These are phyloP conservation scores for Globisporangium heterothallicum DNA, from an alignment of 352 stramenopile genomes.

Conservation along the genomic window DNA sequence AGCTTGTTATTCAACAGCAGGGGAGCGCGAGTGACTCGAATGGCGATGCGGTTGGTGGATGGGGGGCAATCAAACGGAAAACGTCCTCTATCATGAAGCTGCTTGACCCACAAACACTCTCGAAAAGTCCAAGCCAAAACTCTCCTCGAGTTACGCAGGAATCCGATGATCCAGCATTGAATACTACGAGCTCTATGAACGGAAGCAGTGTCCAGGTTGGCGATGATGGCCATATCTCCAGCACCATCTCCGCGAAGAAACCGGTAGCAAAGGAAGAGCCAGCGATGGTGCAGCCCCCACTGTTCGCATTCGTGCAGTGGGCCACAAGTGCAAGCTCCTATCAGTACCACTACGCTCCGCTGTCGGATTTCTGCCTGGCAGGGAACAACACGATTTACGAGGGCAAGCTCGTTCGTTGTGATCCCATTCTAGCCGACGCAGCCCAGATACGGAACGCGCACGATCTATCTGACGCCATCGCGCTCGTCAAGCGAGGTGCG, in stretches of 20 bases:
- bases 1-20: constrained; percentile 6
- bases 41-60: constrained; percentile 2
- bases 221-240: neutral
- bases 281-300: constrained; percentile 9
- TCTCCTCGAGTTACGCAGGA: neutral
- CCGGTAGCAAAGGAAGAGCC: neutral
- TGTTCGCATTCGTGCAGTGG: constrained; percentile 74
- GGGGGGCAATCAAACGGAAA: constrained; percentile 34
- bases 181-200: neutral
- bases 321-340: constrained; percentile 34
- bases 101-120: constrained; percentile 21
- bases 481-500: constrained; percentile 45
- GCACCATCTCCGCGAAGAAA: neutral
- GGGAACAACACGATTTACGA: constrained; percentile 36
- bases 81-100: constrained; percentile 57
- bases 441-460: constrained; percentile 29
- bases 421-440: constrained; percentile 43
- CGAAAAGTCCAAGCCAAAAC: neutral
- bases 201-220: neutral
- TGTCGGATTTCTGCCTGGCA: constrained; percentile 57
- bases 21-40: neutral
- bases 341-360: constrained; percentile 46
- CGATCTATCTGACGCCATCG: constrained; percentile 32
- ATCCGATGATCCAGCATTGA: neutral
- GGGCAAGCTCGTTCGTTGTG: constrained; percentile 32